Base-by-base conservation (phyloP, 2,329 filamentous ascomycete genomes). In the Cephalotrichum gorgonifer region DNA sequence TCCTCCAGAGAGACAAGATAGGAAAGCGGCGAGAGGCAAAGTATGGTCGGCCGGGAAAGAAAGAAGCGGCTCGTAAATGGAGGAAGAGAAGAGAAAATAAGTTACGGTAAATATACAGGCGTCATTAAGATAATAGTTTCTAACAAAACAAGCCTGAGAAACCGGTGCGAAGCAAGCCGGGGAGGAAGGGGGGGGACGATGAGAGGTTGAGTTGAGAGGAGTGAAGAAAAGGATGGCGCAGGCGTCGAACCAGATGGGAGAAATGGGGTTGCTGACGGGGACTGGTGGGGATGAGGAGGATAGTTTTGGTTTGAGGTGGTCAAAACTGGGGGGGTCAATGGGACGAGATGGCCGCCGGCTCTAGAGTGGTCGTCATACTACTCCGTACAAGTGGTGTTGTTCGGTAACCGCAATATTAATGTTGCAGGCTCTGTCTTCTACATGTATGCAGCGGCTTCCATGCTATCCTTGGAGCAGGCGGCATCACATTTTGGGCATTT, bases 31-130 rank as follows among this genome's bases (percentile, higher is more conserved):
- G 25, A 43, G 33, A 38, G 28, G 35, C 27, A 31, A 52, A 35
- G 31, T 31, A 46, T 50, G 43, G 31, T 41, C n/a, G n/a, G 30
- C 43, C 31, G 39, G 44, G 44, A 25, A 22, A 33, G 22, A 23
- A 45, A 35, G 39, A 50, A 43, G 28, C 30, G 42, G 25, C 38
- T 42, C 44, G 41, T 41, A 31, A 49, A 46, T 42, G 38, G 43
- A 43, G 43, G 15, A 6, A 43, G 38, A 25, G 11, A n/a, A 23
- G 25, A 44, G 23, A 45, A 46, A 46, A 43, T 26, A 43, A 49
- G 43, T 22, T 30, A 44, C 50, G 52, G 45, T 60, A 54, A 60
- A 60, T 61, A 57, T 55, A 60, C 57, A 59, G 57, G 54, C 56
- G 52, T 57, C 58, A 60, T 61, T 58, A 58, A 49, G 47, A 47